phyloP scores from a whole-genome alignment of 1,284 basidiomycete species.

The Puccinia hordei region DNA sequence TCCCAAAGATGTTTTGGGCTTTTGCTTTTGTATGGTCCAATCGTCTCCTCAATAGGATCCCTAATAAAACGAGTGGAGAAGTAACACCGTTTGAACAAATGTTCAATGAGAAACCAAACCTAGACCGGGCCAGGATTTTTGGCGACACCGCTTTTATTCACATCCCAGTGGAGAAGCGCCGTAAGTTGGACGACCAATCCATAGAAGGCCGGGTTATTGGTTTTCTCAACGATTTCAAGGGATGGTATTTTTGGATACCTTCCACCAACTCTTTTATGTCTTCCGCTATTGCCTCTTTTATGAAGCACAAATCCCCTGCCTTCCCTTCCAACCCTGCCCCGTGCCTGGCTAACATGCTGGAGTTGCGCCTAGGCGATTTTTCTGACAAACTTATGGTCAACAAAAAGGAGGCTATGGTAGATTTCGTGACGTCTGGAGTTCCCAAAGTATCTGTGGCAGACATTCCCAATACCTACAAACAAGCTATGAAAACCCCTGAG shows the following conservation, averaged over 20 bases:
- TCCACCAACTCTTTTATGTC: too few species aligned
- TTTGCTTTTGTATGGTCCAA: constrained; percentile 12
- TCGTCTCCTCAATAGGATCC: neutral
- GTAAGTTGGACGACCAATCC: neutral
- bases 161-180: neutral
- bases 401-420: neutral
- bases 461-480: constrained; percentile 1
- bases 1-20: constrained; percentile 21
- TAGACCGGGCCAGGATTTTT: constrained; percentile 1
- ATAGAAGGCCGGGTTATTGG: neutral
- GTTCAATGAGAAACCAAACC: neutral
- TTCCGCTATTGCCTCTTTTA: too few species aligned
- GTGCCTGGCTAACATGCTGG: too few species aligned
- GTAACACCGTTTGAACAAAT: neutral
- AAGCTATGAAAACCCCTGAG: neutral
- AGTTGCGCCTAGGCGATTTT: neutral
- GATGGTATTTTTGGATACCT: neutral
- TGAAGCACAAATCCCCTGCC: too few species aligned
- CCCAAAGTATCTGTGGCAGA: too few species aligned
- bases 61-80: neutral
- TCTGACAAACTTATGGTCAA: neutral
- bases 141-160: neutral
- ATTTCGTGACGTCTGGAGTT: too few species aligned
- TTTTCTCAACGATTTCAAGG: neutral
- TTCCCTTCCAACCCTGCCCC: too few species aligned